Base-by-base conservation (phyloP, 192 early-diverging fungal genomes). In the Rhizoclosmatium globosum region DNA sequence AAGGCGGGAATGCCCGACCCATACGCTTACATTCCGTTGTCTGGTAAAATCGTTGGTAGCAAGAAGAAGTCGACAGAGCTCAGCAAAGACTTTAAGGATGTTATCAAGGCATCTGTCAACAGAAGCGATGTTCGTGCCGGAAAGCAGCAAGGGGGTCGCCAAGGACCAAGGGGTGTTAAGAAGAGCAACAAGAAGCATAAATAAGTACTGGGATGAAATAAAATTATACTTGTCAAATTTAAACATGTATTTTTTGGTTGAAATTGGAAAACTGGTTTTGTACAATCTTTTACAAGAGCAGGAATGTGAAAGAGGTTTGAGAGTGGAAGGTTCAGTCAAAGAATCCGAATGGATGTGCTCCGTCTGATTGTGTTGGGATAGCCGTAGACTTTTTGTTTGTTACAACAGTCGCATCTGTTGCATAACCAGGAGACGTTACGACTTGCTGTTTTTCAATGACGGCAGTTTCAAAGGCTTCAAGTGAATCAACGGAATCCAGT, bases 1-100 rank as follows among this genome's bases (percentile, higher is more conserved):
- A 91, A 90, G 81, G 92, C 92, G 61, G 94, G 93, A 57, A 92
- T 90, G 78, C 86, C 94, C 3, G 96, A 98, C 85, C 98, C 98
- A 44, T 97, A 90, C 79, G 95, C 96, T n/a, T 99, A 98, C 80
- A 91, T 99, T 57, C 97, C 98, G 72, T 87, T 99, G 61, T 89
- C 86, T 56, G 82, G 86, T 59, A 92, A 92, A 75, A 87, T 91
- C 58, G 91, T 92, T 45, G 90, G 90, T 60, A 91, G 86, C 66
- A 86, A 81, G 82, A 47, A 82, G 74, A 68, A 83, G 77, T 70
- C 77, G 21, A 78, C 77, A 13, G 47, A 88, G 80, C 56, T 84
- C 15, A 82, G 79, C 23, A 80, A 81, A 4, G 79, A 68, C 39
- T 81, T 86, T 58, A 84, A 80, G 68, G 82, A 74, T 43, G 84